Evolutionary conservation across 192 early-diverging fungal species (phyloP), one percentile per base, ranked within the genome.

Genomic region (Entophlyctis helioformis): DNA sequence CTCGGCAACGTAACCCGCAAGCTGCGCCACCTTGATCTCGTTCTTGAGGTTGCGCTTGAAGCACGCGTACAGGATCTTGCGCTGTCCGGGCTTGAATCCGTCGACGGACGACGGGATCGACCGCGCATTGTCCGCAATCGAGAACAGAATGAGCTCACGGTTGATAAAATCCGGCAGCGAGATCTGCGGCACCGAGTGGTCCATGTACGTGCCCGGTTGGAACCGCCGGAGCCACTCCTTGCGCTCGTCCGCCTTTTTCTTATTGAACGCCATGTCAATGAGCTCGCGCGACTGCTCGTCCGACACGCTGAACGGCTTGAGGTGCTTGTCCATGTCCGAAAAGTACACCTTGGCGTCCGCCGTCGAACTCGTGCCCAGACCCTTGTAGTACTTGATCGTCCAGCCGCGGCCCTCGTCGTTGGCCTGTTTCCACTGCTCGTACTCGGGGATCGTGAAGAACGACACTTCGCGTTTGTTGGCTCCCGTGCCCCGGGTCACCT

Each of bases 181-280:
- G 43, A 98, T 91, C 23, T 76, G 66, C 31, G 67, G 51, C 22
- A 82, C 73, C 40, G 64, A 70, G 51, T 94, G 82, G 63, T 96
- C 87, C 47, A 98, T 82, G 58, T 67, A 93, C 11, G 82, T 96
- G 11, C 91, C 95, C 0, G 86, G 85, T 64, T 63, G 43, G 43
- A 77, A 93, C 6, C 60, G 55, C 10, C 76, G 63, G 12, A 98
- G 64, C 92, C 95, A 96, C 43, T 93, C 83, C 55, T 98, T 96
- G 51, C 95, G 87, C 33, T 94, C 90, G 49, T 89, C 83, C 0
- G 85, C 87, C 57, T 84, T 89, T 54, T 83, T 84, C 60, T 94
- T 96, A 64, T 71, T 89, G 56, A 98, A 98, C 0, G 92, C 95
- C 88, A 98, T 88, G 50, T 98, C 92, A 23, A 98, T 76, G 37